These are phyloP conservation scores for Colletotrichum sansevieriae DNA, from an alignment of 2,329 filamentous ascomycete species.

Conservation along the genomic window DNA sequence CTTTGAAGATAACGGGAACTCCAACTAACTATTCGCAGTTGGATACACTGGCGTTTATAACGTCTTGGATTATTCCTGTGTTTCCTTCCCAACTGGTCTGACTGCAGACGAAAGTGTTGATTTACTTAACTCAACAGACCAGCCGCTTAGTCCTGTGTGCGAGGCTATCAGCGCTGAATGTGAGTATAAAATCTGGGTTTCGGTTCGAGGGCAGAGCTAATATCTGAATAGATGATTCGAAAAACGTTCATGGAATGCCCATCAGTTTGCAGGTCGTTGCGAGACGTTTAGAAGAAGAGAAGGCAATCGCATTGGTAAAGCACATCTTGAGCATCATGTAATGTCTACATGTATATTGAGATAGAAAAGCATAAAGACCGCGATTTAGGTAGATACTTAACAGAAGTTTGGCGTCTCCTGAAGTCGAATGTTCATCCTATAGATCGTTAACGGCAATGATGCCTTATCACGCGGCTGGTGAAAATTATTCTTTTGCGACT, in stretches of 20 bases:
- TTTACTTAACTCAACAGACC: conserved; percentile 45
- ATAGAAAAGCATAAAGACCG: no score
- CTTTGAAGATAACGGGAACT: background rate
- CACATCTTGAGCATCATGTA: conserved; percentile 35
- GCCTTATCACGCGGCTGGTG: no score
- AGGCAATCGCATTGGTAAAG: conserved; percentile 52
- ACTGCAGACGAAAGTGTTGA: conserved; percentile 57
- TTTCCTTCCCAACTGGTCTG: conserved; percentile 61
- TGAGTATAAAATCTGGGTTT: conserved; percentile 47
- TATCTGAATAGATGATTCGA: conserved; percentile 51
- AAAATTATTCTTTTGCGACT: no score
- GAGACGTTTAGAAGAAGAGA: conserved; percentile 57
- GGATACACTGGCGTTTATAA: conserved; percentile 65
- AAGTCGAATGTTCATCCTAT: no score
- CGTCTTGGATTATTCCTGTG: conserved; percentile 61
- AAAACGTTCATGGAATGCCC: conserved; percentile 56
- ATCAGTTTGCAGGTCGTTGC: conserved; percentile 60
- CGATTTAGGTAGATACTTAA: no score
- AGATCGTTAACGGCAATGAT: no score
- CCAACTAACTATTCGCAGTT: conserved; percentile 49
- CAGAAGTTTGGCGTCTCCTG: no score
- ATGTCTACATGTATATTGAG: no score
- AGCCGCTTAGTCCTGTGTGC: conserved; percentile 54
- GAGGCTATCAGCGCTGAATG: conserved; percentile 56
- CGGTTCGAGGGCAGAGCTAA: conserved; percentile 1